phyloP scores from a whole-genome alignment of 2,329 filamentous ascomycete species.

The Aspergillus sp. region DNA sequence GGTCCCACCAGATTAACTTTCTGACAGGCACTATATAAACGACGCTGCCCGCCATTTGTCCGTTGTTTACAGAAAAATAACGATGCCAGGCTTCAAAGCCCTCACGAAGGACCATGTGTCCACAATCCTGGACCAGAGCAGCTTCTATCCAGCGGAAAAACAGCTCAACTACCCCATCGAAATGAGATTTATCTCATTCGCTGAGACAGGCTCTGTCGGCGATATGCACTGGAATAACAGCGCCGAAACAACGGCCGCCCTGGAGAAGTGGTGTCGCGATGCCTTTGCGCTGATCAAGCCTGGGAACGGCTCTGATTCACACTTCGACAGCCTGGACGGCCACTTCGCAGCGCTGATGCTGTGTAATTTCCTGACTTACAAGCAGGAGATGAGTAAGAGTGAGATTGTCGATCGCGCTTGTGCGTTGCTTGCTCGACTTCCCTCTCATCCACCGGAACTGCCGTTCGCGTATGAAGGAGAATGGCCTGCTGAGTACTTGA shows the following conservation, averaged over 20 bases:
- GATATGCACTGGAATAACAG: not conserved
- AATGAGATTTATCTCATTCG: slow-evolving; percentile 8
- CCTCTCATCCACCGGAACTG: slow-evolving; percentile 9
- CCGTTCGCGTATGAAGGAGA: slow-evolving; percentile 1
- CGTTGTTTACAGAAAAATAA: not conserved
- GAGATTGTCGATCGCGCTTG: slow-evolving; percentile 10
- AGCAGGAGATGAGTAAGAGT: slow-evolving; percentile 1
- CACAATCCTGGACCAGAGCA: slow-evolving; percentile 3
- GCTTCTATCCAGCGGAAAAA: not conserved
- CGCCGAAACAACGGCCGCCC: slow-evolving; percentile 3
- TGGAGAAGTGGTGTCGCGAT: slow-evolving; percentile 11
- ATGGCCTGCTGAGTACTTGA: not conserved
- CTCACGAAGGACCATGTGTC: not conserved
- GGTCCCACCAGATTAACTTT: no score
- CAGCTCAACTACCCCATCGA: slow-evolving; percentile 10
- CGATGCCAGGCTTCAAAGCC: not conserved
- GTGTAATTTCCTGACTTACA: slow-evolving; percentile 6
- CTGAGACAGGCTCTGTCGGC: not conserved
- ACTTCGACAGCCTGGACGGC: slow-evolving; percentile 6
- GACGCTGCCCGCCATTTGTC: no score
- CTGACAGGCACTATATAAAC: no score
- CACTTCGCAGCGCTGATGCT: slow-evolving; percentile 5
- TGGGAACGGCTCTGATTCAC: slow-evolving; percentile 1
- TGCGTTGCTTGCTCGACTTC: slow-evolving; percentile 10
- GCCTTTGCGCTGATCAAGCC: slow-evolving; percentile 4